Evolutionary conservation across 2,329 filamentous ascomycete species (phyloP).

Genomic region (Kalmusia sp.): DNA sequence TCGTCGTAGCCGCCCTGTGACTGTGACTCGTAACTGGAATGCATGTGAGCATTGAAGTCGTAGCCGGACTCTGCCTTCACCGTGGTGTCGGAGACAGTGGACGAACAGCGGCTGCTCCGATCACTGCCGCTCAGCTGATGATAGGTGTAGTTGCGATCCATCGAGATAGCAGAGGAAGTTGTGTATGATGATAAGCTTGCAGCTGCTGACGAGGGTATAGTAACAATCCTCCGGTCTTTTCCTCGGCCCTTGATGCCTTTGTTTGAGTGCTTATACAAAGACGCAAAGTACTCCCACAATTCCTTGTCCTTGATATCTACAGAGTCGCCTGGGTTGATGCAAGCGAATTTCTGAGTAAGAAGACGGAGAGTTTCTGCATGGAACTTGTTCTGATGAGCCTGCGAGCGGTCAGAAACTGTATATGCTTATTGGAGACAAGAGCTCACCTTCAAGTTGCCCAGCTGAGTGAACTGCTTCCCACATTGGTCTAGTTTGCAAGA

Average conservation of each 20-base stretch:
- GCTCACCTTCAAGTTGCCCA: conserved; percentile 86
- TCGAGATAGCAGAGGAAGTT: conserved; percentile 24
- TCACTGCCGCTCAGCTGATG: conserved; percentile 39
- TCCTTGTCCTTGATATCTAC: conserved; percentile 75
- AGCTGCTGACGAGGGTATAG: conserved; percentile 34
- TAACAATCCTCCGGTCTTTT: conserved; percentile 74
- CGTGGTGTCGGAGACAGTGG: conserved; percentile 39
- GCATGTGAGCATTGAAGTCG: conserved; percentile 40
- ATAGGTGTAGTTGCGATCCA: conserved; percentile 28
- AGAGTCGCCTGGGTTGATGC: conserved; percentile 65
- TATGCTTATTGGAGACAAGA: background rate
- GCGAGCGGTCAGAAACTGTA: conserved; percentile 18
- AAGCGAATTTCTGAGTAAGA: conserved; percentile 74
- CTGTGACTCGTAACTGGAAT: conserved; percentile 28
- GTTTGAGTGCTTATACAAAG: conserved; percentile 96
- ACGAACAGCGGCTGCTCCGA: conserved; percentile 44
- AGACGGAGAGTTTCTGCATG: conserved; percentile 76
- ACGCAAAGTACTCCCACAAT: conserved; percentile 83
- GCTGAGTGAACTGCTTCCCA: conserved; percentile 85
- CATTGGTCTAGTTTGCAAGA: conserved; percentile 83
- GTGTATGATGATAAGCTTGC: conserved; percentile 36
- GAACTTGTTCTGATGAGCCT: conserved; percentile 95
- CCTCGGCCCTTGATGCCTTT: conserved; percentile 97
- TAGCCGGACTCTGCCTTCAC: conserved; percentile 34
- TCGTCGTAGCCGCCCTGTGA: conserved; percentile 38